Evolutionary conservation across 805 yeast species (phyloP).

Genomic region (Wickerhamomyces alni): DNA sequence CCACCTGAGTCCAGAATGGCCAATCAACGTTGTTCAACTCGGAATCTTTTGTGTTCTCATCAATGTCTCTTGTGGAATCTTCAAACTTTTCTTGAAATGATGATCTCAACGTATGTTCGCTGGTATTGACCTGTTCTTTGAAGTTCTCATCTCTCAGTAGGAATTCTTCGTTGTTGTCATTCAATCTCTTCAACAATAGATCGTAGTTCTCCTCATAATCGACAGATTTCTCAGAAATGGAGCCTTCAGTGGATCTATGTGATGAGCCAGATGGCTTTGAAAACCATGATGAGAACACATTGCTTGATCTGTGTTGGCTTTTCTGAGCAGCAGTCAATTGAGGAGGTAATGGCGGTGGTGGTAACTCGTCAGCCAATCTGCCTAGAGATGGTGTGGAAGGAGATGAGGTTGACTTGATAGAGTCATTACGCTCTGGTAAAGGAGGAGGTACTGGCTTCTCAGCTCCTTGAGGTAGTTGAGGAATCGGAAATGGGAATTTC

Average conservation of each 20-base stretch:
- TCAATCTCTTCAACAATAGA: constrained; percentile 53
- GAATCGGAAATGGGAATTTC: neutral
- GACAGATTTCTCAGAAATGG: constrained; percentile 16
- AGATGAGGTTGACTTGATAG: constrained; percentile 3
- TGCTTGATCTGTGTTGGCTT: constrained; percentile 15
- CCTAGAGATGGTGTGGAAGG: neutral
- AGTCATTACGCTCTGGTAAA: constrained; percentile 29
- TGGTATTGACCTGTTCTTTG: constrained; percentile 44
- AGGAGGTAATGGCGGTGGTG: constrained; percentile 24
- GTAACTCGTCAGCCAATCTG: constrained; percentile 4
- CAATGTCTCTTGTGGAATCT: constrained; percentile 3
- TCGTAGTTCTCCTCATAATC: constrained; percentile 41
- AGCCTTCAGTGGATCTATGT: constrained; percentile 3
- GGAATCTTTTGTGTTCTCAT: constrained; percentile 24
- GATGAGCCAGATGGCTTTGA: constrained; percentile 8
- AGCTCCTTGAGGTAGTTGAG: constrained; percentile 4
- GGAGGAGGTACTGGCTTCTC: constrained; percentile 22
- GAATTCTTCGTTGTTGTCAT: constrained; percentile 48
- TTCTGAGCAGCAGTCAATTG: constrained; percentile 19
- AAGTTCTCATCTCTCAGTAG: constrained; percentile 43
- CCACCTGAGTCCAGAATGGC: constrained; percentile 85
- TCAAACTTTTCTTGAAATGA: constrained; percentile 18
- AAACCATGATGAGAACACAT: constrained; percentile 21
- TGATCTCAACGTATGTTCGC: constrained; percentile 37
- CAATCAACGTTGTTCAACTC: constrained; percentile 48